A percentile compares a stretch with the other conserved stretches of the same genome.
Evolutionary conservation across 345 rosid genomes (phyloP).

Genomic region (Melastoma malabathricum): DNA sequence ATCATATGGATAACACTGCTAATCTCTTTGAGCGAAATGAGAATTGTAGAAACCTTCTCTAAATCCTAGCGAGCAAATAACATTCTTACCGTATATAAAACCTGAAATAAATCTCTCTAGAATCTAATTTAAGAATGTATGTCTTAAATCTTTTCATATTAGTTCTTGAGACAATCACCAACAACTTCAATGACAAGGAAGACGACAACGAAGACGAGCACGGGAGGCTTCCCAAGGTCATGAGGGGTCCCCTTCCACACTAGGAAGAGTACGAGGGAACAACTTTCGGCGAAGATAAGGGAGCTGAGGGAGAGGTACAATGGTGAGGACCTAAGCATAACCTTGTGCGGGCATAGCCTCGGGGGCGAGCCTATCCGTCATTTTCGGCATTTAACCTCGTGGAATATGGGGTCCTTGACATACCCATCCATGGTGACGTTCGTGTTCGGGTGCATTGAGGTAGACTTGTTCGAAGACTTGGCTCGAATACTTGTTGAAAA

Average conservation of each 20-base stretch:
- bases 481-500: constrained; percentile 38
- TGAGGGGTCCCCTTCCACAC: constrained; percentile 77
- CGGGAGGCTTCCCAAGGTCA: constrained; percentile 38
- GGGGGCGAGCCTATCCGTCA: constrained; percentile 75
- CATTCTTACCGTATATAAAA: too few relatives aligned
- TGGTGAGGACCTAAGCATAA: constrained; percentile 49
- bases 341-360: constrained; percentile 68
- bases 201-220: constrained; percentile 31
- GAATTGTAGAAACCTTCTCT: too few relatives aligned
- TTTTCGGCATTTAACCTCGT: constrained; percentile 58
- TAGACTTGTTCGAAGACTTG: constrained; percentile 62
- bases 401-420: constrained; percentile 42
- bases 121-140: too few relatives aligned
- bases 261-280: constrained; percentile 38
- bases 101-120: too few relatives aligned
- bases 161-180: constrained; percentile 37
- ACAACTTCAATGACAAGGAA: constrained; percentile 22
- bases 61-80: too few relatives aligned
- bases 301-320: constrained; percentile 33
- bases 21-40: too few relatives aligned
- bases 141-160: too few relatives aligned
- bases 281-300: constrained; percentile 36
- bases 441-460: constrained; percentile 57
- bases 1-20: too few relatives aligned
- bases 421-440: constrained; percentile 59